Percentiles rank a stretch among this genome's conserved stretches.
Evolutionary conservation across 2,329 filamentous ascomycete species (phyloP).

Genomic region (Diplodia intermedia): DNA sequence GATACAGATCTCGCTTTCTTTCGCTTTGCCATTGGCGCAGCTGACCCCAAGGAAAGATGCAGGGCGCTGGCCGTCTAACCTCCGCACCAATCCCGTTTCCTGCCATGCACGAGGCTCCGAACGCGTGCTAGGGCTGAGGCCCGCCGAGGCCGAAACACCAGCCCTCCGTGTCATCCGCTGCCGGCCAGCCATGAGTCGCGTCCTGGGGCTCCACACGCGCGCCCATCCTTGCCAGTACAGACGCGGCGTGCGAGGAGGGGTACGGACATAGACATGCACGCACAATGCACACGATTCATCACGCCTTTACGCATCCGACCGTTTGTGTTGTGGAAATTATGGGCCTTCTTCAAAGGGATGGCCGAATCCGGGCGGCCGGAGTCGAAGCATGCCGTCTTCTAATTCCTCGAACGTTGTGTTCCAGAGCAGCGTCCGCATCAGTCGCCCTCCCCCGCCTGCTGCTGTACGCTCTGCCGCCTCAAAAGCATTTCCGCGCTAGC

Average conservation of each 20-base stretch:
- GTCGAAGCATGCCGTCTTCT: neutral
- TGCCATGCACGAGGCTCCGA: conserved; percentile 2
- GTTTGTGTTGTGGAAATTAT: neutral
- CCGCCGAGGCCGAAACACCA: conserved; percentile 11
- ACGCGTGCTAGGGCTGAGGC: conserved; percentile 24
- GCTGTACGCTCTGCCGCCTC: neutral
- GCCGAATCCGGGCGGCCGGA: conserved; percentile 16
- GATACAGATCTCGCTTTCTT: conserved; percentile 11
- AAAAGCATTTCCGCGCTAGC: conserved; percentile 11
- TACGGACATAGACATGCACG: neutral
- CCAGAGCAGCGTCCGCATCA: no score
- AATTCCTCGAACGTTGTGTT: neutral
- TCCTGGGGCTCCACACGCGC: neutral
- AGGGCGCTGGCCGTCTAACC: conserved; percentile 3
- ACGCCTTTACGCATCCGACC: neutral
- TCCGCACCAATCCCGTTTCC: neutral
- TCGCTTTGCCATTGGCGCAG: conserved; percentile 11
- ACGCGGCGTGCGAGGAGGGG: neutral
- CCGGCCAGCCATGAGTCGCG: conserved; percentile 16
- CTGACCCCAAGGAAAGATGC: neutral
- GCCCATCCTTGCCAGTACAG: neutral
- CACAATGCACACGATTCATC: neutral
- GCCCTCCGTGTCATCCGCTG: neutral
- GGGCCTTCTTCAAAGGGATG: neutral
- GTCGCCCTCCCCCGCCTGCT: neutral